Evolutionary conservation across 1,284 basidiomycete species (phyloP).

Genomic region (Pseudomicrostroma phylloplanum): DNA sequence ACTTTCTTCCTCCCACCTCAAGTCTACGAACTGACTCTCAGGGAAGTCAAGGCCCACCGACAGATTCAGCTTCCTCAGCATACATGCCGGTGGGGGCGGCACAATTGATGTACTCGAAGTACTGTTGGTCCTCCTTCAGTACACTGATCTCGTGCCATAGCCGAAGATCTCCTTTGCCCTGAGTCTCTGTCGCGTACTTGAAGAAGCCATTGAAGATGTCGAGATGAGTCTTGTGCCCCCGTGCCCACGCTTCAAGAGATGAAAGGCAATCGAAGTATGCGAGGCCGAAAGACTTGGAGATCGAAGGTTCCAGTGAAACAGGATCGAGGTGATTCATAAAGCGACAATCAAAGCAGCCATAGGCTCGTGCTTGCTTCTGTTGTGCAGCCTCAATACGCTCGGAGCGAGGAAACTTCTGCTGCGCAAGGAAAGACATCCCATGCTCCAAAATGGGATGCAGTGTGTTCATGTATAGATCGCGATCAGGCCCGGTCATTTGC

Average conservation of each 20-base stretch:
- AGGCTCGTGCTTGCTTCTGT: neutral
- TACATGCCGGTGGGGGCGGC: conserved; percentile 7
- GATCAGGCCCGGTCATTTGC: conserved; percentile 4
- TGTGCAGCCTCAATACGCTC: too few relatives aligned
- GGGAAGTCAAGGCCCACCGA: too few relatives aligned
- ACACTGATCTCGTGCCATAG: conserved; percentile 9
- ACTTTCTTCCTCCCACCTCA: too few relatives aligned
- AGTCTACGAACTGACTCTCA: too few relatives aligned
- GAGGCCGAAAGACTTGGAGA: conserved; percentile 7
- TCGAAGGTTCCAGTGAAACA: neutral
- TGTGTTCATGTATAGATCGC: conserved; percentile 2
- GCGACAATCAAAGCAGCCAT: conserved; percentile 9
- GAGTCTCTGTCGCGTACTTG: conserved; percentile 3
- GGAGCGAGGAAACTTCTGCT: neutral
- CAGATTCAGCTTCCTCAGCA: too few relatives aligned
- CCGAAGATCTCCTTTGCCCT: conserved; percentile 7
- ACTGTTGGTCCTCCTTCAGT: conserved; percentile 8
- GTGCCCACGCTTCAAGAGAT: conserved; percentile 6
- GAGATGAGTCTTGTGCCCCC: conserved; percentile 10
- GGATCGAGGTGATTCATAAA: conserved; percentile 10
- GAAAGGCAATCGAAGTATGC: conserved; percentile 8
- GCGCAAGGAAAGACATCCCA: conserved; percentile 6
- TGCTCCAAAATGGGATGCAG: conserved; percentile 4
- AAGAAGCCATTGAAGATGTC: conserved; percentile 12
- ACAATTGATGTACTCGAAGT: conserved; percentile 12